Percentiles rank a stretch among this genome's conserved stretches.
Evolutionary conservation across 208 protist genomes (phyloP).

Genomic region (Leishmania arabica): DNA sequence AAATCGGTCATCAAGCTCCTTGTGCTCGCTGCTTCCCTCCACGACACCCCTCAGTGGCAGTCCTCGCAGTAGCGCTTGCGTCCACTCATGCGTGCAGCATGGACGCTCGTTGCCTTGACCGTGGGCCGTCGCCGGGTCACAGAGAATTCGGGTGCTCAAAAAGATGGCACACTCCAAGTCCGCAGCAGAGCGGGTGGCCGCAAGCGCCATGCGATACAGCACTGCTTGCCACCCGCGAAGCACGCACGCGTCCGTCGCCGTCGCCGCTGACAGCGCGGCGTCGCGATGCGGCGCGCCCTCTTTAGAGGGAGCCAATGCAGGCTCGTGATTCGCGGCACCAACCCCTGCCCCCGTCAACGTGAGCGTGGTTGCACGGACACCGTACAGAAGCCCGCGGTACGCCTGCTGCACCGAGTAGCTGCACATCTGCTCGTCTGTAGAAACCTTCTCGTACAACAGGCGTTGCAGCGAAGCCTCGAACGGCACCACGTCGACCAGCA

Average conservation of each 20-base stretch:
- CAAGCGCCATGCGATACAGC: conserved; percentile 48
- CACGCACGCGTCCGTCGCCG: not conserved
- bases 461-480: conserved; percentile 68
- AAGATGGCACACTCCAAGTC: conserved; percentile 46
- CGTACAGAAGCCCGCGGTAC: conserved; percentile 58
- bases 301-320: not conserved
- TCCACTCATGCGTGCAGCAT: conserved; percentile 71
- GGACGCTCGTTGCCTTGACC: conserved; percentile 87
- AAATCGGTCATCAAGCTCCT: conserved; percentile 20
- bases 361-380: conserved; percentile 31
- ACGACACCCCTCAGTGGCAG: conserved; percentile 6
- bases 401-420: conserved; percentile 79
- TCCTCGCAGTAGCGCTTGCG: conserved; percentile 41
- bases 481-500: conserved; percentile 45
- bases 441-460: conserved; percentile 48
- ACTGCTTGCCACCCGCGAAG: conserved; percentile 49
- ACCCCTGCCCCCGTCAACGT: not conserved
- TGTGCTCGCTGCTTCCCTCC: not conserved
- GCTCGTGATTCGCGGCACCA: not conserved
- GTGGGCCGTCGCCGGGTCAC: conserved; percentile 53
- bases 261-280: not conserved
- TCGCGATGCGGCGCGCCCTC: not conserved
- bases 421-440: conserved; percentile 60
- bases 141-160: conserved; percentile 60
- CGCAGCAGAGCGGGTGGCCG: conserved; percentile 19